These are phyloP conservation scores for Neostapfia colusana DNA, from an alignment of 176 grass and related monocot species.

Conservation along the genomic window DNA sequence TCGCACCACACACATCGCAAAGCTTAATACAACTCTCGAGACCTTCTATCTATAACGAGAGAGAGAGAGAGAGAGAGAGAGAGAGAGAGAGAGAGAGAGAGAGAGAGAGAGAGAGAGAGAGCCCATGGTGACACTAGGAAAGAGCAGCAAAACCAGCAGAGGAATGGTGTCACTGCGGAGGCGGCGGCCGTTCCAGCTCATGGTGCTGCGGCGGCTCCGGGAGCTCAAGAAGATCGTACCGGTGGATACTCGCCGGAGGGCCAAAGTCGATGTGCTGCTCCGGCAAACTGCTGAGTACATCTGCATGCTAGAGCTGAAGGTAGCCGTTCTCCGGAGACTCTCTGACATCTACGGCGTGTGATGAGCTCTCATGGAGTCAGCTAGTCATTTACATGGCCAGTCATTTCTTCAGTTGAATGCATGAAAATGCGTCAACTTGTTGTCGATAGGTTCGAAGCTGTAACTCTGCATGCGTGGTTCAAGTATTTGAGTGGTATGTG, in stretches of 20 bases:
- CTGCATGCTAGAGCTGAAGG: slow-evolving; percentile 51
- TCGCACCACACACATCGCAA: slow-evolving; percentile 26
- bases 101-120: slow-evolving; percentile 31
- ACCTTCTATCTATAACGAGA: no score
- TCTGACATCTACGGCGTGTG: slow-evolving; percentile 46
- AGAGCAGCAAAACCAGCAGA: slow-evolving; percentile 10
- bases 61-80: no score
- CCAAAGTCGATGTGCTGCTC: slow-evolving; percentile 39
- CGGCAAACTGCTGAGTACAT: slow-evolving; percentile 54
- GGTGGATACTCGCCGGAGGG: background rate
- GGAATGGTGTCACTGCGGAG: slow-evolving; percentile 46
- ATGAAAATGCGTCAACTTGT: slow-evolving; percentile 17
- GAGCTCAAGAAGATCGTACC: slow-evolving; percentile 66
- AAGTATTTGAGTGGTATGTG: slow-evolving; percentile 11
- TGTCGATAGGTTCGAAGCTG: slow-evolving; percentile 15
- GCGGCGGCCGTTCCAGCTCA: slow-evolving; percentile 46
- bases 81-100: background rate
- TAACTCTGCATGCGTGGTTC: slow-evolving; percentile 37
- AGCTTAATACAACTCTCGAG: slow-evolving; percentile 29
- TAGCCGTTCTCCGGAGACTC: slow-evolving; percentile 44
- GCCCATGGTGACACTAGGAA: slow-evolving; percentile 33
- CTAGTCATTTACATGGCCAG: slow-evolving; percentile 7
- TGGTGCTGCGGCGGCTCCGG: slow-evolving; percentile 53
- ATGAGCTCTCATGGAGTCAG: background rate
- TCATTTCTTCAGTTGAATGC: slow-evolving; percentile 16